Base-by-base conservation (phyloP, 2,329 filamentous ascomycete species). In the Leptographium procerum region DNA sequence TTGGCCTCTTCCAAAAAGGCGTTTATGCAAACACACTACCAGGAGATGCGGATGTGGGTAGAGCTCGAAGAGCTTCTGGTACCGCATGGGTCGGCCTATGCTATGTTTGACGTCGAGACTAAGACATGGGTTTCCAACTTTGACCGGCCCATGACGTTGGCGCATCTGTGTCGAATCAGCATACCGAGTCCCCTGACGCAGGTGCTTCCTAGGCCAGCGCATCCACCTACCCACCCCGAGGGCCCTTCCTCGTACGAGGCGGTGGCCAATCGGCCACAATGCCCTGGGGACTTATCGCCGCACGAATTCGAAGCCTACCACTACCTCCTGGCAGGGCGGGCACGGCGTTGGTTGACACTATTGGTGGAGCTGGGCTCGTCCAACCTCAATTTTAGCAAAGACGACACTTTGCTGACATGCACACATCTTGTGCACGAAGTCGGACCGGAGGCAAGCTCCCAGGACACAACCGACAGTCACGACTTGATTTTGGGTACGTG, bases 371-470 rank as follows among this genome's bases (percentile, higher is more conserved):
- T 84, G 4, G 79, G 72, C 0, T 75, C 77, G 0, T 74, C 78
- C 0, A 68, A 81, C 60, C 56, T 89, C 3, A 86, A 87, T 61
- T 81, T 88, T 60, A 81, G 78, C 33, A 76, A 75, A 0, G 74
- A 81, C 40, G 72, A 76, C 0, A 80, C 79, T 0, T 72, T 73
- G 33, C 59, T 70, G 0, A 63, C 86, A 0, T 66, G 88, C 1
- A 69, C 70, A 1, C 77, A 80, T 13, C 69, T 88, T 1, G 70
- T 75, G 0, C 61, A 78, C 0, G 78, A 88, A 62, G 75, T 73
- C 1, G 86, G 86, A 1, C 0, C 82, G 82, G 58, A 45, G 24
- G 36, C 13, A 5, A 31, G 1, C 11, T n/a, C 34, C 13, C 19
- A 11, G n/a, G 26, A 29, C 11, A 47, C 4, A 7, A 19, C 36